A percentile compares a stretch with the other conserved stretches of the same genome.
phyloP scores from a whole-genome alignment of 305 asterid genomes.

The Ajuga reptans region DNA sequence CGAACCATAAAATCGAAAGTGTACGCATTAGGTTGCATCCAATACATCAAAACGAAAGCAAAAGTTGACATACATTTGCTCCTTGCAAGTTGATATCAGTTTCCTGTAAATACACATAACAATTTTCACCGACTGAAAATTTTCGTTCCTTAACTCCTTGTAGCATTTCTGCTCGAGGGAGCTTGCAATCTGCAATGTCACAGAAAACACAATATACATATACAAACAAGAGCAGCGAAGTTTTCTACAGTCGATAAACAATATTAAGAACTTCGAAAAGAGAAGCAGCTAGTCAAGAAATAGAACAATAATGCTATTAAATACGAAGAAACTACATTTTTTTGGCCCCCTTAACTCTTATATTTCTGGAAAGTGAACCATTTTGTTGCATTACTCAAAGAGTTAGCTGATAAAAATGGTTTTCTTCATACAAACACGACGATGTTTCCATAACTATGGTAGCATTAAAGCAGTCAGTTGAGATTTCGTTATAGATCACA shows the following conservation, averaged over 20 bases:
- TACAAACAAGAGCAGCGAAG: background rate
- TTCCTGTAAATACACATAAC: conserved; percentile 81
- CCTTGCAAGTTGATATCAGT: conserved; percentile 76
- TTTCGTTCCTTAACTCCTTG: conserved; percentile 79
- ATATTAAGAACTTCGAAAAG: background rate
- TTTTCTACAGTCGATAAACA: background rate
- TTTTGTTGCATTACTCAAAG: no score
- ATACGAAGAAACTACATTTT: no score
- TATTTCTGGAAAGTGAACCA: no score
- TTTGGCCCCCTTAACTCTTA: no score
- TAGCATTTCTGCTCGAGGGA: conserved; percentile 90
- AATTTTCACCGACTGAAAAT: conserved; percentile 53
- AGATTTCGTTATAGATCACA: background rate
- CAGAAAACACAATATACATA: conserved; percentile 19
- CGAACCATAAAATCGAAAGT: background rate
- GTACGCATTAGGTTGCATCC: background rate
- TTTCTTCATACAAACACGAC: no score
- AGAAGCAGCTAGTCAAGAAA: no score
- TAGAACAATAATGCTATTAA: no score
- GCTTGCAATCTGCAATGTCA: conserved; percentile 60
- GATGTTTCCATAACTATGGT: no score
- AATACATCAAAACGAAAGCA: background rate
- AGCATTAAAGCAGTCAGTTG: no score
- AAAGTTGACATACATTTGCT: conserved; percentile 62
- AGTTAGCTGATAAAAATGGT: no score